Evolutionary conservation across 2,329 filamentous ascomycete species (phyloP).

Genomic region (Laburnicola sp.): DNA sequence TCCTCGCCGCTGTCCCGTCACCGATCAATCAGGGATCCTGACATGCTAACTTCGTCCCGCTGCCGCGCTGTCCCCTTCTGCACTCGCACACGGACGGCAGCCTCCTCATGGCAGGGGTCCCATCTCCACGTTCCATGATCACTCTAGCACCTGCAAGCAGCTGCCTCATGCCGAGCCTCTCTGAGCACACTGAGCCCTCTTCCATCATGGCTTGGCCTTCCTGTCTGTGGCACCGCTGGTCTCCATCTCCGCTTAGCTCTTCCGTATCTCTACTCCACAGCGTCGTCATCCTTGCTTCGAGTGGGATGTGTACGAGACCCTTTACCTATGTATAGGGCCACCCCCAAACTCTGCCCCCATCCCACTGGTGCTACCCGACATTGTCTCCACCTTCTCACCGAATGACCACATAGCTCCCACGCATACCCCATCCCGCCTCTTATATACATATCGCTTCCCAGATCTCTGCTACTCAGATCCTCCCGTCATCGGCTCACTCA

Average conservation of each 20-base stretch:
- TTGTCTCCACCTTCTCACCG: slow-evolving; percentile 30
- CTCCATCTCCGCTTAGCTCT: slow-evolving; percentile 35
- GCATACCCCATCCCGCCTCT: slow-evolving; percentile 24
- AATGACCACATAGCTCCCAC: slow-evolving; percentile 37
- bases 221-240: slow-evolving; percentile 36
- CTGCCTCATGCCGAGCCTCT: slow-evolving; percentile 31
- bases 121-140: slow-evolving; percentile 19
- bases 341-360: slow-evolving; percentile 38
- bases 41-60: slow-evolving; percentile 31
- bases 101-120: slow-evolving; percentile 5
- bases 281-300: slow-evolving; percentile 40
- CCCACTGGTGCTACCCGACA: slow-evolving; percentile 28
- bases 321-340: slow-evolving; percentile 39
- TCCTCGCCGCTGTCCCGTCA: slow-evolving; percentile 30
- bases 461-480: slow-evolving; percentile 26
- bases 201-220: slow-evolving; percentile 38
- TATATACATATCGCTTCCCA: slow-evolving; percentile 22
- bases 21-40: slow-evolving; percentile 26
- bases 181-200: slow-evolving; percentile 24
- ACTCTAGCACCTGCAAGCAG: slow-evolving; percentile 35
- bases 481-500: slow-evolving; percentile 30
- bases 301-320: slow-evolving; percentile 33
- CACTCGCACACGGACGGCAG: slow-evolving; percentile 23
- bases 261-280: slow-evolving; percentile 37
- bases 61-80: slow-evolving; percentile 27